phyloP scores from a whole-genome alignment of 805 yeast species.

The Barnettozyma siamensis region DNA sequence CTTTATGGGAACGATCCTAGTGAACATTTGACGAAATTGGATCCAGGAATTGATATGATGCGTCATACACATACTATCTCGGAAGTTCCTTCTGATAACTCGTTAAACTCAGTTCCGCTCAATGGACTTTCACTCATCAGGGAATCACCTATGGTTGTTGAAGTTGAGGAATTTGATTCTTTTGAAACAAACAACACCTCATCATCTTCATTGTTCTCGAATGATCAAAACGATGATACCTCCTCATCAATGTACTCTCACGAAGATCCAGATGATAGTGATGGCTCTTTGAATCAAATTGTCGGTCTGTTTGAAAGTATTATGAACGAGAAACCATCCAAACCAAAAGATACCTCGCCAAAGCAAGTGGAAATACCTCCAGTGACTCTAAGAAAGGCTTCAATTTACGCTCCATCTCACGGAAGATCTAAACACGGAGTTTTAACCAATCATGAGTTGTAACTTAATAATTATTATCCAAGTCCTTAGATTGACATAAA shows the following conservation, averaged over 20 bases:
- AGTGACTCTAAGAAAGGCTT: neutral
- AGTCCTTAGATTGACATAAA: no score
- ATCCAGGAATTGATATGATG: neutral
- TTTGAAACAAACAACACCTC: neutral
- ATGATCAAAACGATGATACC: neutral
- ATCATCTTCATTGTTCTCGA: neutral
- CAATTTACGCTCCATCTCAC: neutral
- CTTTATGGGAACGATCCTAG: neutral
- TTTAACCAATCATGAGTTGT: neutral
- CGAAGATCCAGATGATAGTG: neutral
- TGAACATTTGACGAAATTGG: neutral
- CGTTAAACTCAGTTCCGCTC: no score
- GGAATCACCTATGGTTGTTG: no score
- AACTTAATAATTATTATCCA: no score
- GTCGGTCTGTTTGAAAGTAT: neutral
- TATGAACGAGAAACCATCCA: neutral
- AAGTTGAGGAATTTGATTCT: no score
- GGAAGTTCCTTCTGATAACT: neutral
- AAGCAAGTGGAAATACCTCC: neutral
- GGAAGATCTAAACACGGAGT: neutral
- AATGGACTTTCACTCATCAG: no score
- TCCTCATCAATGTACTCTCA: neutral
- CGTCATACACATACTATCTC: neutral
- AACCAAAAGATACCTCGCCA: no score
- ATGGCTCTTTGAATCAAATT: neutral